Conservation (phyloP, 208 protist species). For the Trypanosomatidae sp. region DNA sequence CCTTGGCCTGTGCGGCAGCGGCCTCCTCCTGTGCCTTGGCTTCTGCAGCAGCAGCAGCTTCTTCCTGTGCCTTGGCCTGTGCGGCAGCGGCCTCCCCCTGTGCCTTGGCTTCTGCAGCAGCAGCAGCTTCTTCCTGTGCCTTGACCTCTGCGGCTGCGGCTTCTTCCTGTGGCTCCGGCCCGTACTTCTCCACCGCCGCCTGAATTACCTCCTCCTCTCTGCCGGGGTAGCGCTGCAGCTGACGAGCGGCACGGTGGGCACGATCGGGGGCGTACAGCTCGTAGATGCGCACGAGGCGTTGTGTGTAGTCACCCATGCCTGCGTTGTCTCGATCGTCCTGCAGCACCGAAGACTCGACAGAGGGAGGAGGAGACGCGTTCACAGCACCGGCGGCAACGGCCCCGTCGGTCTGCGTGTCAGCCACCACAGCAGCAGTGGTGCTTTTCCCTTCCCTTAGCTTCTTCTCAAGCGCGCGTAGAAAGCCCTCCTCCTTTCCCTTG, state of each 20-base stretch:
- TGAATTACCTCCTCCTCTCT: constrained; percentile 52
- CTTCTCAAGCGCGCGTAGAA: constrained; percentile 26
- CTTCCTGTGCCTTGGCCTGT: too few species aligned
- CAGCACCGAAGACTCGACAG: not conserved
- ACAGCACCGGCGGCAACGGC: not conserved
- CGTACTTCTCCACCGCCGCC: constrained; percentile 29
- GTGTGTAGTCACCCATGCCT: constrained; percentile 12
- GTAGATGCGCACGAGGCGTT: constrained; percentile 32
- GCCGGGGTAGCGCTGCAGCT: constrained; percentile 47
- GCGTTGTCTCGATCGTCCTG: not conserved
- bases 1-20: too few species aligned
- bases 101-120: too few species aligned
- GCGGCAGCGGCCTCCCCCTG: too few species aligned
- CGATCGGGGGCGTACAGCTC: constrained; percentile 29
- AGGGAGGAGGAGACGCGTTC: too few species aligned
- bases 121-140: too few species aligned
- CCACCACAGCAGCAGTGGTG: not conserved
- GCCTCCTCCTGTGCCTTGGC: too few species aligned
- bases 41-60: too few species aligned
- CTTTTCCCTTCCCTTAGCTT: constrained; percentile 12
- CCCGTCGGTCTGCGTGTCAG: not conserved
- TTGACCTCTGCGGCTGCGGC: too few species aligned
- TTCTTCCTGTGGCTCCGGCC: constrained; percentile 11
- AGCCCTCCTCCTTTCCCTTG: constrained; percentile 30
- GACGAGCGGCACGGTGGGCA: constrained; percentile 18